Evolutionary conservation across 257 asterid genomes (phyloP).

Genomic region (Lantana camara): DNA sequence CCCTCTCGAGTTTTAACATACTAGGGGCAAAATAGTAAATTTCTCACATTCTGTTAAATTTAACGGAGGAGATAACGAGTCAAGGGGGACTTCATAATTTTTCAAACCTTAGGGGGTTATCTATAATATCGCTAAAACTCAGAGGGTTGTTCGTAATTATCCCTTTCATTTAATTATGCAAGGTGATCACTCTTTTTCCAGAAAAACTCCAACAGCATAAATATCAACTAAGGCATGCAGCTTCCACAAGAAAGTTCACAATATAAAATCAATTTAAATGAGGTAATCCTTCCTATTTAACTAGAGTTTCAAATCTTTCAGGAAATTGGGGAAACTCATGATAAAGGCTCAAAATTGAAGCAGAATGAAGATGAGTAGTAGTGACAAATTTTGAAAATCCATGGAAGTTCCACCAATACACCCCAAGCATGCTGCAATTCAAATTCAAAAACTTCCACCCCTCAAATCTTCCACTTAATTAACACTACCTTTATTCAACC

Average conservation of each 20-base stretch:
- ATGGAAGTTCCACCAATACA: background rate
- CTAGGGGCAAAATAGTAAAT: no score
- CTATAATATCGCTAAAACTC: no score
- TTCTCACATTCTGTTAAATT: no score
- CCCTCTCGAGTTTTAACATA: no score
- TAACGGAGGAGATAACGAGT: no score
- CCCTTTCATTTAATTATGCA: background rate
- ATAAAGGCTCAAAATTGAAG: background rate
- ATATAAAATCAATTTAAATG: background rate
- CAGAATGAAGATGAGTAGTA: constrained; percentile 1
- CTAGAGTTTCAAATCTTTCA: background rate
- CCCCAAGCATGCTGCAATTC: background rate
- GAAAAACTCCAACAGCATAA: background rate
- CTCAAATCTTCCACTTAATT: constrained; percentile 3
- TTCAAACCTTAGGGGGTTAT: no score
- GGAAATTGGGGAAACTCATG: background rate
- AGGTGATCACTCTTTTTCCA: background rate
- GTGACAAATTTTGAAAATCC: background rate
- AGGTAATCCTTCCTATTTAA: background rate
- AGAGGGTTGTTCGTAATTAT: no score
- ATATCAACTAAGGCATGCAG: background rate
- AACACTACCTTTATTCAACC: background rate
- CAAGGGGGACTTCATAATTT: no score
- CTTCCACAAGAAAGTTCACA: background rate
- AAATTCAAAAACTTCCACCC: background rate